These are phyloP conservation scores for Fomitopsis serialis DNA, from an alignment of 768 basidiomycete genomes.

Conservation along the genomic window DNA sequence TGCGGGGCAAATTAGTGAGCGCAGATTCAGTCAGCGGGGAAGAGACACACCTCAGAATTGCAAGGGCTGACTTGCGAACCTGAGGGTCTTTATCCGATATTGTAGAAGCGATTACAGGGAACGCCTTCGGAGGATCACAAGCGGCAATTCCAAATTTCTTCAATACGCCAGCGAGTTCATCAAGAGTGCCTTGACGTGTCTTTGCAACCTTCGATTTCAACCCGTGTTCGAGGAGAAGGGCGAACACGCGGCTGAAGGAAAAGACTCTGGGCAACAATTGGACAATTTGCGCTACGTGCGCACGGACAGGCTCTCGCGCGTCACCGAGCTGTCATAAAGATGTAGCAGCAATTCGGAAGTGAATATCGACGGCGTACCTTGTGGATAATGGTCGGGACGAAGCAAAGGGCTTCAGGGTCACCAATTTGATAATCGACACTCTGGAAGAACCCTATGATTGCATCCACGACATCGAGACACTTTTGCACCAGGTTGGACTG, in stretches of 20 bases:
- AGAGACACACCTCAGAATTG: slow-evolving; percentile 63
- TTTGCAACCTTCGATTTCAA: slow-evolving; percentile 88
- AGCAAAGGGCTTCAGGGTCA: slow-evolving; percentile 82
- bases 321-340: slow-evolving; percentile 73
- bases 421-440: slow-evolving; percentile 70
- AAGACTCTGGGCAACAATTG: slow-evolving; percentile 85
- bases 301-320: slow-evolving; percentile 75
- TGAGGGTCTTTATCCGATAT: slow-evolving; percentile 87
- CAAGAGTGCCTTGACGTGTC: slow-evolving; percentile 81
- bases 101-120: slow-evolving; percentile 70
- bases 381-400: slow-evolving; percentile 83
- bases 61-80: slow-evolving; percentile 84
- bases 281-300: slow-evolving; percentile 79
- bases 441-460: slow-evolving; percentile 72
- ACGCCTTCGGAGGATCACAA: slow-evolving; percentile 77
- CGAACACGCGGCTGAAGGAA: slow-evolving; percentile 89
- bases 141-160: slow-evolving; percentile 79
- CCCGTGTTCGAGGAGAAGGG: slow-evolving; percentile 82
- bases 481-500: slow-evolving; percentile 86
- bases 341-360: background rate
- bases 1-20: slow-evolving; percentile 9
- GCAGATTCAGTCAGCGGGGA: background rate
- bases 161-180: slow-evolving; percentile 73
- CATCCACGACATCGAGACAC: slow-evolving; percentile 83
- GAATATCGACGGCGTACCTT: slow-evolving; percentile 49